A percentile compares a stretch with the other conserved stretches of the same genome.
Evolutionary conservation across 1,284 basidiomycete genomes (phyloP).

Genomic region (Boletellus deceptivus): DNA sequence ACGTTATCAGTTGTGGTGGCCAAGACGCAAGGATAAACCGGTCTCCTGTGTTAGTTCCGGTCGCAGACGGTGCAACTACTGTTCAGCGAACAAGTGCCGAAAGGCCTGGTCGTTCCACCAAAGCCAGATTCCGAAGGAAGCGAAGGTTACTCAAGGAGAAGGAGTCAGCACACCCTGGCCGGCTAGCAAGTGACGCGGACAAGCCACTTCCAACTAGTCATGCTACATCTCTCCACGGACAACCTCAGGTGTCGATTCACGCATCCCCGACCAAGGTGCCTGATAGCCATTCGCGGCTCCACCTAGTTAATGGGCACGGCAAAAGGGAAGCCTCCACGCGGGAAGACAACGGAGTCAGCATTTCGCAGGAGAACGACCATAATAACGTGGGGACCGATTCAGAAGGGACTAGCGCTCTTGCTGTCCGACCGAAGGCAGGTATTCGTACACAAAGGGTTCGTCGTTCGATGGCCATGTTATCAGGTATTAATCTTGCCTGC

Average conservation of each 20-base stretch:
- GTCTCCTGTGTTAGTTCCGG: not conserved
- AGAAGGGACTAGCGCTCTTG: not conserved
- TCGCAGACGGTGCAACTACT: not conserved
- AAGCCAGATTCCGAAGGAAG: conserved; percentile 18
- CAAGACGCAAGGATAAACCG: not conserved
- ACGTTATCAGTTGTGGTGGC: not conserved
- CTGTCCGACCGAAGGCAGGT: conserved; percentile 16
- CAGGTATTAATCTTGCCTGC: not conserved
- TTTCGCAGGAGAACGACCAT: not conserved
- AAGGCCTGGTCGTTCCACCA: not conserved
- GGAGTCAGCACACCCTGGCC: not conserved
- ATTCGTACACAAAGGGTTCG: conserved; percentile 30
- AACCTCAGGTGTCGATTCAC: not conserved
- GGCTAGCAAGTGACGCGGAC: not conserved
- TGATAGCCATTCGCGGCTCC: not conserved
- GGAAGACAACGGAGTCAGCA: not conserved
- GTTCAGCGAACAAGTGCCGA: not conserved
- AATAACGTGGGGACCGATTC: not conserved
- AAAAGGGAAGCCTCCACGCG: not conserved
- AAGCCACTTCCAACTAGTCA: not conserved
- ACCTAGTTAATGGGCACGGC: not conserved
- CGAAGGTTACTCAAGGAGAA: conserved; percentile 12
- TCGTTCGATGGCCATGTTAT: not conserved
- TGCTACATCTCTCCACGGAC: conserved; percentile 1
- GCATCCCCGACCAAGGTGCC: not conserved